Evolutionary conservation across 805 yeast species (phyloP), one percentile per base, ranked within the genome.

Genomic region (Saccharomycopsis fibuligera): DNA sequence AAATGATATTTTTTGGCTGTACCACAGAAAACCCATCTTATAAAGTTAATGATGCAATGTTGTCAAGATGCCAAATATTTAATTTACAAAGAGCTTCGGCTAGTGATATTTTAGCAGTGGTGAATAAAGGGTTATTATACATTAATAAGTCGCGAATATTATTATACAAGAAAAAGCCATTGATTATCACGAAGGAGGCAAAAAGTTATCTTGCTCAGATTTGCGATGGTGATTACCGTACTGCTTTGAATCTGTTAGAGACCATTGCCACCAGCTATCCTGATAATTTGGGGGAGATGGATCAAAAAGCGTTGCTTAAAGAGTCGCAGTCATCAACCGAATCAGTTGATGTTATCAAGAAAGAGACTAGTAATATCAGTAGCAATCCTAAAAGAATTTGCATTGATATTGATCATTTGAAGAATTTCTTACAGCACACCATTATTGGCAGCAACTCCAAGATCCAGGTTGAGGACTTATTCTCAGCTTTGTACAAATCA

Each of bases 21-120:
- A 93, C 99, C 0, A 90, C 98, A 0, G 99, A 93, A 62, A 93
- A 93, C 61, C 96, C 97, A 2, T 79, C 85, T 41, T 83, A 83
- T 57, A 83, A 88, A 57, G 66, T 93, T 36, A 82, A 90, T 53
- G 78, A 84, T 48, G 98, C 98, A 0, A 68, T 93, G 35, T 62
- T 89, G 27, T 86, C 96, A 5, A 68, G 99, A 50, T 86, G 96
- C 60, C 83, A 89, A 51, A 78, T 88, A 0, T 86, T 90, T 62
- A 81, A 81, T 6, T 68, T 93, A 54, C 69, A 76, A 38, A 74
- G 76, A 50, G 69, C 89, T 23, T 60, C 62, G 1, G 53, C 56
- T 1, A 64, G 64, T 2, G 89, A 89, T 39, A 61, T 85, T 22
- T 60, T 60, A 16, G 62, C 61, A 6, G 76, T 89, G 2, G 61